Conservation (phyloP, 345 rosid genomes). For the Eucalyptus cloeziana region DNA sequence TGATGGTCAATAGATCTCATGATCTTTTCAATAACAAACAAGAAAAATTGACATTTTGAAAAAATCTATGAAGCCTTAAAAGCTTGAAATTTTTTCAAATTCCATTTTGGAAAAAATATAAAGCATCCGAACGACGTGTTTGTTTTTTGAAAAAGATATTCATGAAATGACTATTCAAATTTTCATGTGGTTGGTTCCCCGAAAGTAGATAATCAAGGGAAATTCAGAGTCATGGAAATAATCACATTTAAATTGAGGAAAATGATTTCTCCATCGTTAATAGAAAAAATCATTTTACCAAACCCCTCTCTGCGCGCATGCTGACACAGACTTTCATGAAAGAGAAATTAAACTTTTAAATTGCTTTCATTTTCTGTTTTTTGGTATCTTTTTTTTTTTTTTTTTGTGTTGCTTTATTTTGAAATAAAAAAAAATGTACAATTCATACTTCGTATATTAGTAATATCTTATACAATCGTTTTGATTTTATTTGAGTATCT, state of each 20-base stretch:
- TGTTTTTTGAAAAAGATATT: no score
- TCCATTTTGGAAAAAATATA: neutral
- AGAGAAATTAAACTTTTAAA: neutral
- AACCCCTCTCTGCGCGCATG: neutral
- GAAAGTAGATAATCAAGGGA: neutral
- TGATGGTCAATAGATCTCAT: neutral
- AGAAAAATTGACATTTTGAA: neutral
- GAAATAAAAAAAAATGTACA: no score
- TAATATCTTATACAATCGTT: no score
- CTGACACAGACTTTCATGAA: neutral
- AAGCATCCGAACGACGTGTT: neutral
- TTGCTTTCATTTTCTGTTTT: neutral
- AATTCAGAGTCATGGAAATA: neutral
- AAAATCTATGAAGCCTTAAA: neutral
- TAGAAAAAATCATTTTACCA: neutral
- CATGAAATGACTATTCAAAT: no score
- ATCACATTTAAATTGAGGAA: neutral
- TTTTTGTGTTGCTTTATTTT: neutral
- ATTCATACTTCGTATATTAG: neutral
- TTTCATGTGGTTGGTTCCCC: neutral
- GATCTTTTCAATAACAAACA: neutral
- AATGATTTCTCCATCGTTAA: neutral
- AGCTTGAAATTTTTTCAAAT: neutral
- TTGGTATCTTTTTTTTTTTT: neutral
- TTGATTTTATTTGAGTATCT: neutral